Base-by-base conservation (phyloP, 176 grass and related monocot species). In the Ananas comosus region DNA sequence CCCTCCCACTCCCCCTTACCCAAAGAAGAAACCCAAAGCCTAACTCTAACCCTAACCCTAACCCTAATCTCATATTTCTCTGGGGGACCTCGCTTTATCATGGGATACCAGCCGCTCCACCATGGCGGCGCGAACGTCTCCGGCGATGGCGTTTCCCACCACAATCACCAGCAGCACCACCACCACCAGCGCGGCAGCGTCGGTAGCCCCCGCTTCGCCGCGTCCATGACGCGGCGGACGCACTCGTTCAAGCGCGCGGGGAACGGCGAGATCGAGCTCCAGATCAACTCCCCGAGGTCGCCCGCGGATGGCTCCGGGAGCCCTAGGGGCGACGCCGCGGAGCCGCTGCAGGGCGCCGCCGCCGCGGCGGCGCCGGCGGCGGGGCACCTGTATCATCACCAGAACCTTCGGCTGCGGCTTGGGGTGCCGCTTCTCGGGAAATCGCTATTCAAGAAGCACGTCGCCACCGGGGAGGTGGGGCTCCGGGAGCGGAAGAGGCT, bases 251-350 rank as follows among this genome's bases (percentile, higher is more conserved):
- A 97, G 78, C 89, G 94, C 58, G 80, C 72, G 61, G 68, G 69
- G 18, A 67, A 48, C 51, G 83, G 82, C 68, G 86, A 97, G 53
- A 79, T 97, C 75, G 94, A 97, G 81, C 87, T 97, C 33, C 94
- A 97, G 89, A 97, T 92, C 82, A 86, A 87, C 74, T 97, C 93
- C 14, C 93, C 93, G 23, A 80, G 84, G 68, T 90, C 89, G 52
- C 86, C 89, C 13, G 24, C 82, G 18, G 94, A 97, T 18, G 77
- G 72, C 1, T 3, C 81, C 50, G 85, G 76, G 19, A 88, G 85
- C 73, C 73, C 89, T 66, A 11, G 23, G 28, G 65, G 18, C 2
- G 73, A 76, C 12, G 68, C 65, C 0, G 51, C 68, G 5, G 84
- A 91, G 49, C 50, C 72, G 10, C 29, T 23, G 11, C 80, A 82